phyloP scores from a whole-genome alignment of 768 basidiomycete genomes.

The Boletus fagicola region DNA sequence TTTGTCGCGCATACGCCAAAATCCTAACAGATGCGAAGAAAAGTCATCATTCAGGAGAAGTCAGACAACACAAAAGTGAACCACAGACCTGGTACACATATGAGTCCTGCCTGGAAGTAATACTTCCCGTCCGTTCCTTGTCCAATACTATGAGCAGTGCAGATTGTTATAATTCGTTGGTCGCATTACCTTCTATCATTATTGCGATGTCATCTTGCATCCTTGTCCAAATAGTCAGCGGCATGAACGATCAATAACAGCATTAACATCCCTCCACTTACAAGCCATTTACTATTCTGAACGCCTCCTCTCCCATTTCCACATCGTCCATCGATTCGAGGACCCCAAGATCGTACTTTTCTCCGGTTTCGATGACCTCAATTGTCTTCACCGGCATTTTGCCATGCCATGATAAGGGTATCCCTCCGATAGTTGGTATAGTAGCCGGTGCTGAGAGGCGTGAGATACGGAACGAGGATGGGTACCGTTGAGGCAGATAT shows the following conservation, averaged over 20 bases:
- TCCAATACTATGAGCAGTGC: neutral
- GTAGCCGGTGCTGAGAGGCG: constrained; percentile 32
- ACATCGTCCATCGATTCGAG: constrained; percentile 26
- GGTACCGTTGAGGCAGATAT: constrained; percentile 66
- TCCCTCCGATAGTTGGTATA: constrained; percentile 21
- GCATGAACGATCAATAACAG: neutral
- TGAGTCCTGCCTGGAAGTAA: constrained; percentile 74
- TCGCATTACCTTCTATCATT: constrained; percentile 54
- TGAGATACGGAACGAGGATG: constrained; percentile 51
- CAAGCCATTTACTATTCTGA: constrained; percentile 62
- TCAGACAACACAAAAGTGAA: neutral
- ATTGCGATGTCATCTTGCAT: constrained; percentile 59
- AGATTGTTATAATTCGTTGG: neutral
- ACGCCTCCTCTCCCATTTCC: constrained; percentile 49
- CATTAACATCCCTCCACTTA: constrained; percentile 35
- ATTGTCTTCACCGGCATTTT: constrained; percentile 52
- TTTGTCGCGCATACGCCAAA: constrained; percentile 81
- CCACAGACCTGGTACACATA: constrained; percentile 59
- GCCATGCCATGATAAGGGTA: constrained; percentile 40
- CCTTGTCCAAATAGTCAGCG: constrained; percentile 27
- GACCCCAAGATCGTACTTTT: constrained; percentile 51
- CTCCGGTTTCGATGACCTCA: constrained; percentile 49
- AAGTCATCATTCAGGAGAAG: neutral
- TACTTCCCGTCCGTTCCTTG: constrained; percentile 66
- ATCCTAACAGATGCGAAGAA: constrained; percentile 42